Conservation (phyloP, 169 alveolate species). For the Cystoisospora suis region DNA sequence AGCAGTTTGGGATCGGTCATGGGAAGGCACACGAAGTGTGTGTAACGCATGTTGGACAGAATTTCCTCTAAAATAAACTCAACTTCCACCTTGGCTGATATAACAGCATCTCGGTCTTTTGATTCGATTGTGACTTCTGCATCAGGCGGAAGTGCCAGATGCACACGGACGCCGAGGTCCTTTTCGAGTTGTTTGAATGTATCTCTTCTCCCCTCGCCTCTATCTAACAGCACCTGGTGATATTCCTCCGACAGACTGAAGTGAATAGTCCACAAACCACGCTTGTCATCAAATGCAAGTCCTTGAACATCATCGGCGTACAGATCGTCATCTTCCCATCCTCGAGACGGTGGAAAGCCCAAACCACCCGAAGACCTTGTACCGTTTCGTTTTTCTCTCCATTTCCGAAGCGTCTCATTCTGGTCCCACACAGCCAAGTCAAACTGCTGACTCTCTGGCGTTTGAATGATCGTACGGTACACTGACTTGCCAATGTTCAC, state of each 20-base stretch:
- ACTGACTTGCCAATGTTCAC: background rate
- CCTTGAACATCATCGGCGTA: background rate
- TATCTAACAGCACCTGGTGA: background rate
- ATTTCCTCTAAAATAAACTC: background rate
- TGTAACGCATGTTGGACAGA: background rate
- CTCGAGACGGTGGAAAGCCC: too few relatives aligned
- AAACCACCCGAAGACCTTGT: too few relatives aligned
- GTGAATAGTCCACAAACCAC: background rate
- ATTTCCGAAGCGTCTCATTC: background rate
- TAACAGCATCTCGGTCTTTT: background rate
- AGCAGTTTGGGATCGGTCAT: background rate
- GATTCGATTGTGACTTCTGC: background rate
- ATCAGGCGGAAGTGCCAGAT: background rate
- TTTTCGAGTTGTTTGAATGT: background rate
- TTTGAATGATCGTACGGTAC: background rate
- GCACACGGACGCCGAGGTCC: background rate
- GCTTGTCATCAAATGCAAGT: background rate
- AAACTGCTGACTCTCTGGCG: background rate
- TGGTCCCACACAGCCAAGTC: constrained; percentile 25
- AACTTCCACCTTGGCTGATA: background rate
- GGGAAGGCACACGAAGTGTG: constrained; percentile 49
- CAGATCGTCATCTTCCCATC: background rate
- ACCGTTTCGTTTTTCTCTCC: background rate
- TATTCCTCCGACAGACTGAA: background rate
- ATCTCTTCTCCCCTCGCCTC: too few relatives aligned